phyloP scores from a whole-genome alignment of 2,329 filamentous ascomycete genomes.

The Aspergillus chevalieri region DNA sequence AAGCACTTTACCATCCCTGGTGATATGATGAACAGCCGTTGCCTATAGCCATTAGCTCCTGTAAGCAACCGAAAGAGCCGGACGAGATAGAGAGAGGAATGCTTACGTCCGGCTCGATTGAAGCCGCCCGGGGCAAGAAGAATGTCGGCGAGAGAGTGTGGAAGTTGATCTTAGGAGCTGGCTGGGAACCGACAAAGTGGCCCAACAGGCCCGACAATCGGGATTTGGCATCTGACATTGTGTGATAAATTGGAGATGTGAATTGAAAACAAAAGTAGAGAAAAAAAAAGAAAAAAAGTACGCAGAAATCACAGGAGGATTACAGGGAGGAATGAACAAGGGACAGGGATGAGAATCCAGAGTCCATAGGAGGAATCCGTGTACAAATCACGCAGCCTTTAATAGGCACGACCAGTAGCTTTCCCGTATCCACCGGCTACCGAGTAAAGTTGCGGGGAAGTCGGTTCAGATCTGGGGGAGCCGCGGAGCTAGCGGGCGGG shows the following conservation, averaged over 20 bases:
- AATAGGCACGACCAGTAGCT: no score
- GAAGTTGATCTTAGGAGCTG: background rate
- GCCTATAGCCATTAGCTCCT: conserved; percentile 41
- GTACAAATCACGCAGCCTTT: no score
- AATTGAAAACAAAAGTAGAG: no score
- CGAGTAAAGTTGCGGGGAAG: conserved; percentile 24
- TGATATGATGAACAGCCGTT: conserved; percentile 78
- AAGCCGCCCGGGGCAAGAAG: background rate
- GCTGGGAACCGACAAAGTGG: conserved; percentile 17
- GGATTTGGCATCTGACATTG: conserved; percentile 23
- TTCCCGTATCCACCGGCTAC: background rate
- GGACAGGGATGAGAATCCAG: no score
- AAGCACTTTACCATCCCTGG: conserved; percentile 66
- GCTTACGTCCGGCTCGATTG: background rate
- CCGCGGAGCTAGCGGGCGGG: background rate
- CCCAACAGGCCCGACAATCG: conserved; percentile 25
- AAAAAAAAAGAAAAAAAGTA: no score
- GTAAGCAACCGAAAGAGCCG: conserved; percentile 17
- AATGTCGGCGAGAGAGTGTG: background rate
- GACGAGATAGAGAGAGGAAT: conserved; percentile 7
- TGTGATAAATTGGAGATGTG: background rate
- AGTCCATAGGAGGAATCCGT: no score
- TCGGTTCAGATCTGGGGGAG: conserved; percentile 3
- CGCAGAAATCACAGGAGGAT: no score
- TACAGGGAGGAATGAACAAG: no score